Conservation (phyloP, 495 filamentous ascomycete genomes). For the Penicillium silybi region DNA sequence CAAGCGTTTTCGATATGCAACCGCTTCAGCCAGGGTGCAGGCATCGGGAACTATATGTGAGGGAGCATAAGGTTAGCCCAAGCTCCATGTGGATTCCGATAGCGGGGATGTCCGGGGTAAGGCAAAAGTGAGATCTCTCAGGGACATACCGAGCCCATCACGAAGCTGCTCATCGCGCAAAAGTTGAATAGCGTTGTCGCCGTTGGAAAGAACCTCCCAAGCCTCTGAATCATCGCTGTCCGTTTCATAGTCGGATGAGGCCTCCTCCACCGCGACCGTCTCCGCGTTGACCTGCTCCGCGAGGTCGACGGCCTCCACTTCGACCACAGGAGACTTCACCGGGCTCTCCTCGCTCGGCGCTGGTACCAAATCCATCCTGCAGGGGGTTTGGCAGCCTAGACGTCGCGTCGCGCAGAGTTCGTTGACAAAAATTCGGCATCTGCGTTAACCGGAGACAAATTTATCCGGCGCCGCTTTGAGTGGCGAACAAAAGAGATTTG, state of each 20-base stretch:
- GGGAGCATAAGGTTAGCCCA: conserved; percentile 10
- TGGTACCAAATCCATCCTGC: conserved; percentile 44
- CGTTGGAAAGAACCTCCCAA: conserved; percentile 66
- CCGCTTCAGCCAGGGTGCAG: conserved; percentile 72
- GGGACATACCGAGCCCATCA: conserved; percentile 44
- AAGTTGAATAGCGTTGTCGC: conserved; percentile 63
- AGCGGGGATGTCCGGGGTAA: conserved; percentile 26
- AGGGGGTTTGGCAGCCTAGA: conserved; percentile 33
- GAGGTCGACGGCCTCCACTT: conserved; percentile 42
- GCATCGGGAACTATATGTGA: conserved; percentile 46
- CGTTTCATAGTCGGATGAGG: conserved; percentile 47
- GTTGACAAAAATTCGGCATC: conserved; percentile 29
- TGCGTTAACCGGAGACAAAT: conserved; percentile 27
- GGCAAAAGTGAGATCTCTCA: conserved; percentile 7
- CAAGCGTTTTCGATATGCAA: conserved; percentile 62
- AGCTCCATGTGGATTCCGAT: conserved; percentile 14
- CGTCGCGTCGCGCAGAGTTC: conserved; percentile 33
- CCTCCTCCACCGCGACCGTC: conserved; percentile 23
- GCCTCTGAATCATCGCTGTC: conserved; percentile 61
- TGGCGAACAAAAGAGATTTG: conserved; percentile 9
- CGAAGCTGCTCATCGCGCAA: conserved; percentile 58
- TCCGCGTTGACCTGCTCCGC: conserved; percentile 25
- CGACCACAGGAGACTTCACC: conserved; percentile 43
- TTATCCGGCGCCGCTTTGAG: conserved; percentile 33
- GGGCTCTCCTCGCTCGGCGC: conserved; percentile 35